A percentile compares a stretch with the other conserved stretches of the same genome.
These are phyloP conservation scores for Stemphylium lycopersici DNA, from an alignment of 2,329 filamentous ascomycete genomes.

Conservation along the genomic window DNA sequence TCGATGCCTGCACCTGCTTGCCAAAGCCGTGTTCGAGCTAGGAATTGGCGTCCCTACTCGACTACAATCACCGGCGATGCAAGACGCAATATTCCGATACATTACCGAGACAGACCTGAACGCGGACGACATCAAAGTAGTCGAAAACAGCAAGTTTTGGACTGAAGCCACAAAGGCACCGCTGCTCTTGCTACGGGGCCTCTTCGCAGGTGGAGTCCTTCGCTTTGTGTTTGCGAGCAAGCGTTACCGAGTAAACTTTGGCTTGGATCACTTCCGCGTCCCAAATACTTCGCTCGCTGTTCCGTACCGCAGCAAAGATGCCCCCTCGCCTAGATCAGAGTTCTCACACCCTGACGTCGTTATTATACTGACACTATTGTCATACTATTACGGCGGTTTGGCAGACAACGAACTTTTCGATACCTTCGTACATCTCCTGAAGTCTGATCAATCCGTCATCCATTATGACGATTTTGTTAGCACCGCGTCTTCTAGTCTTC, in stretches of 20 bases:
- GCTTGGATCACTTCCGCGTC: slow-evolving; percentile 56
- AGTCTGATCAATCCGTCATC: slow-evolving; percentile 58
- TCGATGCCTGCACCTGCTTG: slow-evolving; percentile 32
- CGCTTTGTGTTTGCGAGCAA: slow-evolving; percentile 62
- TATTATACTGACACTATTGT: slow-evolving; percentile 68
- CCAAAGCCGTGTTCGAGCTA: slow-evolving; percentile 49
- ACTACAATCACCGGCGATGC: slow-evolving; percentile 38
- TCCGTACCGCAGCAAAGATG: slow-evolving; percentile 70
- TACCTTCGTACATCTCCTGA: slow-evolving; percentile 56
- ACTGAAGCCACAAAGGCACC: slow-evolving; percentile 38
- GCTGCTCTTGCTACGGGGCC: slow-evolving; percentile 60
- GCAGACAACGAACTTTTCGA: slow-evolving; percentile 56
- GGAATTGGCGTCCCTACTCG: slow-evolving; percentile 57
- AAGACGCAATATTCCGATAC: slow-evolving; percentile 51
- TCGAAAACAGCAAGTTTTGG: slow-evolving; percentile 46
- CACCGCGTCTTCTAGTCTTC: slow-evolving; percentile 28
- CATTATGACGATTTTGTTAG: slow-evolving; percentile 61
- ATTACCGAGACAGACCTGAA: slow-evolving; percentile 50
- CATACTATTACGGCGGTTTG: slow-evolving; percentile 70
- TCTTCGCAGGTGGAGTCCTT: slow-evolving; percentile 63
- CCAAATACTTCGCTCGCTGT: slow-evolving; percentile 62
- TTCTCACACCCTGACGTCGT: slow-evolving; percentile 72
- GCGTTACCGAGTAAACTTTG: slow-evolving; percentile 70
- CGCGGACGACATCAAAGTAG: slow-evolving; percentile 31
- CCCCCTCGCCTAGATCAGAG: slow-evolving; percentile 66